Evolutionary conservation across 345 rosid genomes (phyloP).

Genomic region (Pistacia integerrima): DNA sequence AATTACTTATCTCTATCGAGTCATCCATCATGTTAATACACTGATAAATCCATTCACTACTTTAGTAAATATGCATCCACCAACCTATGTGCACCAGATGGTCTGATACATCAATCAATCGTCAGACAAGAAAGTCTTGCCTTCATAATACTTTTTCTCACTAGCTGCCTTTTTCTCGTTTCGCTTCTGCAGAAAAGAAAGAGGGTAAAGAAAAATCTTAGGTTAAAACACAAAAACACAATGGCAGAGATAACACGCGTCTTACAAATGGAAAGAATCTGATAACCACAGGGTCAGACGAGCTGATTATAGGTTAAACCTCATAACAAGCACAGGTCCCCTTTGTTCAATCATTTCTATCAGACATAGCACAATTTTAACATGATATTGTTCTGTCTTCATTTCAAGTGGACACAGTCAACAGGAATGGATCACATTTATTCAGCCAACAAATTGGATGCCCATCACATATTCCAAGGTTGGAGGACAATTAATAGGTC

Average conservation of each 20-base stretch:
- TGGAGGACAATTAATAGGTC: background rate
- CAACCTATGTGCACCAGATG: conserved; percentile 2
- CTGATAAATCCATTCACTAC: background rate
- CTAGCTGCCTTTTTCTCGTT: conserved; percentile 70
- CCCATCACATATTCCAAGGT: conserved; percentile 1
- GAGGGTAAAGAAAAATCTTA: background rate
- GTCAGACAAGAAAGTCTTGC: conserved; percentile 47
- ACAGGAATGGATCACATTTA: background rate
- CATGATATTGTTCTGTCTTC: background rate
- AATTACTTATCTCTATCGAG: background rate
- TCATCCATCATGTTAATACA: conserved; percentile 13
- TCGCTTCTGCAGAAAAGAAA: conserved; percentile 51
- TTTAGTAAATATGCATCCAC: background rate
- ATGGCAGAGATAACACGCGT: background rate
- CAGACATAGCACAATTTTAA: background rate
- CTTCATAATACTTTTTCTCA: conserved; percentile 66
- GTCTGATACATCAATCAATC: conserved; percentile 35
- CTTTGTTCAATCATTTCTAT: background rate
- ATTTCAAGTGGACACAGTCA: background rate
- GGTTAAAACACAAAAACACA: background rate
- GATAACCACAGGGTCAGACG: background rate
- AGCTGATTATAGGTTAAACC: background rate
- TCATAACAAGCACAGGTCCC: background rate
- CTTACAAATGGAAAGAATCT: background rate
- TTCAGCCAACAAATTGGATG: background rate